Conservation (phyloP, 163 green algal species). For the Prototheca stagnorum region DNA sequence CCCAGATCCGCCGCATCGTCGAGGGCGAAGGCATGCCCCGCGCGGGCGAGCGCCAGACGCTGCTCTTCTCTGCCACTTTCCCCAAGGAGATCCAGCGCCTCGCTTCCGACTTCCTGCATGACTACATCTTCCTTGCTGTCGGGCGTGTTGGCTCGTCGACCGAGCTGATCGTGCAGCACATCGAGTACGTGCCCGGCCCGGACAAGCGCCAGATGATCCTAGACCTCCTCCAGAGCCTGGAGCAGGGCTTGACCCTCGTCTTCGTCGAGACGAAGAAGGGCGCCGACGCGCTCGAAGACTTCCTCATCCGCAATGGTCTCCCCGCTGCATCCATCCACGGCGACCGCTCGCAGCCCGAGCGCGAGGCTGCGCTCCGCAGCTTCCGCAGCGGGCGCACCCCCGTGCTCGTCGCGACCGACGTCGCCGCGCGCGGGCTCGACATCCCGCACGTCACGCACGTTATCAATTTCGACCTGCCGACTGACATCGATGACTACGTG, state of each 20-base stretch:
- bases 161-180: constrained; percentile 84
- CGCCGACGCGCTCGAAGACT: constrained; percentile 93
- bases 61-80: constrained; percentile 96
- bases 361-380: constrained; percentile 71
- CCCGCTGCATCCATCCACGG: constrained; percentile 94
- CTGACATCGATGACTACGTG: constrained; percentile 97
- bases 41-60: constrained; percentile 74
- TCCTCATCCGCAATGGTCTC: constrained; percentile 73
- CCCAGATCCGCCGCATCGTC: constrained; percentile 59
- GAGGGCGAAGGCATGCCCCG: constrained; percentile 79
- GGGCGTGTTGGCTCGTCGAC: constrained; percentile 89
- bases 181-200: constrained; percentile 69
- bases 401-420: constrained; percentile 94
- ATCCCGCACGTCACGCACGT: constrained; percentile 82
- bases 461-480: constrained; percentile 80
- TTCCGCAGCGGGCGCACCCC: constrained; percentile 84
- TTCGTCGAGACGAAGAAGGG: constrained; percentile 99
- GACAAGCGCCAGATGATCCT: constrained; percentile 88
- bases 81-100: constrained; percentile 95
- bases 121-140: constrained; percentile 96
- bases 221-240: constrained; percentile 82
- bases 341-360: constrained; percentile 84
- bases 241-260: constrained; percentile 77
- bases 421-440: constrained; percentile 90
- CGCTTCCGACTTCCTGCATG: constrained; percentile 67